Evolutionary conservation across 169 alveolate species (phyloP).

Genomic region (Cryptosporidium parvum): DNA sequence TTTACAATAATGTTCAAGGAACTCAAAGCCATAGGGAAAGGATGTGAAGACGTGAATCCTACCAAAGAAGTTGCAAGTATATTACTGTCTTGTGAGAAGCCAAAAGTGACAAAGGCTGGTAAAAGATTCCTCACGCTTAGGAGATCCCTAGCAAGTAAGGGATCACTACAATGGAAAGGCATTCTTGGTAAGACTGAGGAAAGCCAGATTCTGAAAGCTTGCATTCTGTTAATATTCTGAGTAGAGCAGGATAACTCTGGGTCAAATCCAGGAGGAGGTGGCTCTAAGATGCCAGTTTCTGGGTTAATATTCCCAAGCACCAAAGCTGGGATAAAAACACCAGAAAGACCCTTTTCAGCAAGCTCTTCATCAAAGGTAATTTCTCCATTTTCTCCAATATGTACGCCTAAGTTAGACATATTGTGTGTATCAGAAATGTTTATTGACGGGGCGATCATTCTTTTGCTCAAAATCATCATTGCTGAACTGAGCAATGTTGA

Average conservation of each 20-base stretch:
- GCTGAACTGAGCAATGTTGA: slow-evolving; percentile 27
- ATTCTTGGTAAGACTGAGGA: slow-evolving; percentile 21
- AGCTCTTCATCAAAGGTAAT: slow-evolving; percentile 1
- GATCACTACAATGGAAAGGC: slow-evolving; percentile 10
- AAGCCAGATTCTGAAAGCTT: slow-evolving; percentile 71
- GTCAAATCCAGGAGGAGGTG: neutral
- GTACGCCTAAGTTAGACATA: neutral
- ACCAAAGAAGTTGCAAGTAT: neutral
- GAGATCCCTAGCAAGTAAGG: slow-evolving; percentile 12
- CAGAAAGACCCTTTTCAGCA: neutral
- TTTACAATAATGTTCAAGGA: neutral
- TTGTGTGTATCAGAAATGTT: neutral
- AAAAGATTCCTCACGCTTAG: slow-evolving; percentile 6
- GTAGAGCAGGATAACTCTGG: neutral
- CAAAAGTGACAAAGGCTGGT: neutral
- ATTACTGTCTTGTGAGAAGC: neutral
- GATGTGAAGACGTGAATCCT: neutral
- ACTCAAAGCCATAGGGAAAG: neutral
- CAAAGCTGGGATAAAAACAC: slow-evolving; percentile 13
- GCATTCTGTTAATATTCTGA: slow-evolving; percentile 54
- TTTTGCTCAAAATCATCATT: neutral
- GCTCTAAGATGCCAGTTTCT: slow-evolving; percentile 3
- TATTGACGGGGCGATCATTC: neutral
- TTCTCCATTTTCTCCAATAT: slow-evolving; percentile 26
- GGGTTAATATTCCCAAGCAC: slow-evolving; percentile 10